Evolutionary conservation across 768 basidiomycete genomes (phyloP).

Genomic region (Lactarius vividus): DNA sequence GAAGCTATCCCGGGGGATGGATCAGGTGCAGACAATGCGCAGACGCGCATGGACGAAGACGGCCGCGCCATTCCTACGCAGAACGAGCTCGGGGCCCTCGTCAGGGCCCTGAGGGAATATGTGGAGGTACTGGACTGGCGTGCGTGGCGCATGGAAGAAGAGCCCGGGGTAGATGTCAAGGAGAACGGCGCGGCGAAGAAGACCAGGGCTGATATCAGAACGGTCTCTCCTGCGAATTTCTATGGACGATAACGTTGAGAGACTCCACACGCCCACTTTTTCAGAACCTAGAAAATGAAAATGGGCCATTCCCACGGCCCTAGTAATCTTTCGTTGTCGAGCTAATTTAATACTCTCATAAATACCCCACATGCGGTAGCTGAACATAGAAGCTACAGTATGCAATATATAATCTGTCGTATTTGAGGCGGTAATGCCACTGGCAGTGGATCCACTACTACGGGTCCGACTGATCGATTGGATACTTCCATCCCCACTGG

Average conservation of each 20-base stretch:
- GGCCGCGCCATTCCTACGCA: constrained; percentile 30
- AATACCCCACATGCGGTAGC: constrained; percentile 3
- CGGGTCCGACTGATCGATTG: too few relatives aligned
- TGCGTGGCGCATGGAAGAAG: constrained; percentile 37
- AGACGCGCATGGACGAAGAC: constrained; percentile 18
- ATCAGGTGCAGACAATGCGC: constrained; percentile 21
- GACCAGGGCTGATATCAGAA: constrained; percentile 10
- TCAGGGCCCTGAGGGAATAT: constrained; percentile 56
- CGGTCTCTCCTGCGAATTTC: constrained; percentile 16
- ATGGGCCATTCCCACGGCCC: background rate
- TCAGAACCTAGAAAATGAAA: background rate
- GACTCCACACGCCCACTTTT: background rate
- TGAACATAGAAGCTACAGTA: constrained; percentile 2
- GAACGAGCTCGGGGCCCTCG: constrained; percentile 44
- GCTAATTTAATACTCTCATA: constrained; percentile 8
- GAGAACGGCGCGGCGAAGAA: constrained; percentile 14
- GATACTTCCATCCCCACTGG: too few relatives aligned
- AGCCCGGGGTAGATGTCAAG: constrained; percentile 16
- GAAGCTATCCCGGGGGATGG: constrained; percentile 25
- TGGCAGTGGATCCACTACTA: background rate
- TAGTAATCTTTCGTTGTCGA: constrained; percentile 7
- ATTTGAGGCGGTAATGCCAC: constrained; percentile 4
- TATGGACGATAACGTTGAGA: constrained; percentile 6
- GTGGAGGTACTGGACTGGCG: constrained; percentile 62
- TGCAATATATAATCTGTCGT: constrained; percentile 17